Percentiles rank a stretch among this genome's conserved stretches.
These are phyloP conservation scores for Lactarius deliciosus DNA, from an alignment of 768 basidiomycete species.

Conservation along the genomic window DNA sequence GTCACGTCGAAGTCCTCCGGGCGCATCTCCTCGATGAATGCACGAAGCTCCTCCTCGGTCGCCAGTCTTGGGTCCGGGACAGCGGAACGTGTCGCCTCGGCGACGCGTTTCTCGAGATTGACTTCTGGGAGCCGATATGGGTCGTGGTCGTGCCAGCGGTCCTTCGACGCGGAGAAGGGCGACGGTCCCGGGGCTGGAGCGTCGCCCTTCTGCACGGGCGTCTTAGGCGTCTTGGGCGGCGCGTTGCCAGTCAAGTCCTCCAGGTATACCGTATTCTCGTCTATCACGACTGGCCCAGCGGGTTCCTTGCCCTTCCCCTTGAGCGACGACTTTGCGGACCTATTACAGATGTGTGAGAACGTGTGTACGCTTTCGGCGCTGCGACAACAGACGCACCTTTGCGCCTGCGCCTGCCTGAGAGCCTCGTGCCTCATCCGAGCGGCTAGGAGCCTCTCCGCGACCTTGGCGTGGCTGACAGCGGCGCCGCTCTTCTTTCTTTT, in stretches of 20 bases:
- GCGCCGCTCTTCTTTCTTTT: slow-evolving; percentile 92
- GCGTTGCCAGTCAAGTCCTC: slow-evolving; percentile 72
- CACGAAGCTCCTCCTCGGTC: slow-evolving; percentile 90
- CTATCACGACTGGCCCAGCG: slow-evolving; percentile 51
- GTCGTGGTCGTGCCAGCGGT: slow-evolving; percentile 74
- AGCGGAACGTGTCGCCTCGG: slow-evolving; percentile 56
- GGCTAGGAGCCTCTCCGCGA: slow-evolving; percentile 90
- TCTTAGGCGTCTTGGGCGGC: slow-evolving; percentile 44
- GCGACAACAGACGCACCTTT: slow-evolving; percentile 42
- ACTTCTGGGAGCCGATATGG: slow-evolving; percentile 91
- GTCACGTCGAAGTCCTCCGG: slow-evolving; percentile 94
- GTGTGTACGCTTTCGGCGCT: background rate
- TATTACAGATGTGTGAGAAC: background rate
- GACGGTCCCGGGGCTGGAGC: slow-evolving; percentile 39
- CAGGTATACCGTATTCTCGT: slow-evolving; percentile 79
- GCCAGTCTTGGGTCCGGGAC: slow-evolving; percentile 90
- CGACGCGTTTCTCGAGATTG: slow-evolving; percentile 61
- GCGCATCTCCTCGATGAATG: slow-evolving; percentile 94
- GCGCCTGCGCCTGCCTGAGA: slow-evolving; percentile 55
- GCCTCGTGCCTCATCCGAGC: slow-evolving; percentile 92
- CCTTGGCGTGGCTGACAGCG: slow-evolving; percentile 75
- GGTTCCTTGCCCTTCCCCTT: slow-evolving; percentile 50
- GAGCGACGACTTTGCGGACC: slow-evolving; percentile 22
- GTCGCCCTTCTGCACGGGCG: slow-evolving; percentile 28
- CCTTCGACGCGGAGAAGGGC: slow-evolving; percentile 56